Conservation (phyloP, 805 yeast genomes). For the Cyberlindnera japonica region DNA sequence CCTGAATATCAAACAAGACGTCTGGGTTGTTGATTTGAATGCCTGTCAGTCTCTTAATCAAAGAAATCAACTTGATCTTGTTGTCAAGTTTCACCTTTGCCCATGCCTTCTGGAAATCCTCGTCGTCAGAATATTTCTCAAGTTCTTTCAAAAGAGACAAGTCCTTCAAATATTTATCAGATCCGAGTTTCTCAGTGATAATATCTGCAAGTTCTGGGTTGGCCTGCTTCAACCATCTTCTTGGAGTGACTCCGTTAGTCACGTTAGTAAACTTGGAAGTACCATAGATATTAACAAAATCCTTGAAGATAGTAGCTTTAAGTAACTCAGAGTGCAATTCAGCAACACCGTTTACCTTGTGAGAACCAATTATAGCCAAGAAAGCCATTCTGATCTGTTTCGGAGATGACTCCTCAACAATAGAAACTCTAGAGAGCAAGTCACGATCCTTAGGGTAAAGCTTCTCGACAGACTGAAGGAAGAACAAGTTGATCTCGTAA, state of each 20-base stretch:
- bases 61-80: slow-evolving; percentile 60
- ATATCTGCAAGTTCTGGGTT: slow-evolving; percentile 76
- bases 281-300: slow-evolving; percentile 82
- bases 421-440: slow-evolving; percentile 65
- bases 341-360: slow-evolving; percentile 93
- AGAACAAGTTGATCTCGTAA: slow-evolving; percentile 77
- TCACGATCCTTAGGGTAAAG: slow-evolving; percentile 70
- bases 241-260: slow-evolving; percentile 92
- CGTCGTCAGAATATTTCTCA: slow-evolving; percentile 64
- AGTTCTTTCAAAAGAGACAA: slow-evolving; percentile 64
- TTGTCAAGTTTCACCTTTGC: slow-evolving; percentile 63
- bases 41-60: slow-evolving; percentile 61
- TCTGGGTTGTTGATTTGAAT: slow-evolving; percentile 58
- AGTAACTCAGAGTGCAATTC: slow-evolving; percentile 90
- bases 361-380: slow-evolving; percentile 88
- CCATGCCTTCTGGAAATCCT: slow-evolving; percentile 68
- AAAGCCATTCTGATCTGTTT: slow-evolving; percentile 91
- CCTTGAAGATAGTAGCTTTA: slow-evolving; percentile 84
- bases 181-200: slow-evolving; percentile 67
- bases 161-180: slow-evolving; percentile 65
- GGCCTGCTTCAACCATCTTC: slow-evolving; percentile 95
- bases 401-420: slow-evolving; percentile 77
- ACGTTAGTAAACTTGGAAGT: slow-evolving; percentile 82
- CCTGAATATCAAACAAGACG: slow-evolving; percentile 86
- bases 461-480: slow-evolving; percentile 71